These are phyloP conservation scores for Wallacemonas sp. DNA, from an alignment of 208 protist species.

Conservation along the genomic window DNA sequence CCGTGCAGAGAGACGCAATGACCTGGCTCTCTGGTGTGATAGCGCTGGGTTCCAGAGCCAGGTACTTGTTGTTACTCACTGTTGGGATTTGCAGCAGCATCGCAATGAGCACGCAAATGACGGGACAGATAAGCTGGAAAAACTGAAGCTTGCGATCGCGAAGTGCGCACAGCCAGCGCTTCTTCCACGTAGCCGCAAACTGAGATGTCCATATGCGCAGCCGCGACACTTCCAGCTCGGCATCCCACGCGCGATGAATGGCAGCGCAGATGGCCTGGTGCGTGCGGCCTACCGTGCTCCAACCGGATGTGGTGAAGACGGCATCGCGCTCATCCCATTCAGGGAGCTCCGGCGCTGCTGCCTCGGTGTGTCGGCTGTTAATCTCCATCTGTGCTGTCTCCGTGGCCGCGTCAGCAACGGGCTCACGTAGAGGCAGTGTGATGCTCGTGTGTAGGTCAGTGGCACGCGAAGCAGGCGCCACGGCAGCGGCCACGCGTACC, in stretches of 20 bases:
- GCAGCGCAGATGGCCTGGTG: background rate
- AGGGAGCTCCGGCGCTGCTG: background rate
- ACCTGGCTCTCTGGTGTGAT: slow-evolving; percentile 21
- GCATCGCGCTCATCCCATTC: background rate
- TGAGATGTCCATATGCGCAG: slow-evolving; percentile 26
- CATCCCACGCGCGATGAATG: slow-evolving; percentile 8
- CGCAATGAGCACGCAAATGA: slow-evolving; percentile 60
- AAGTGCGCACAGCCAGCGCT: slow-evolving; percentile 57
- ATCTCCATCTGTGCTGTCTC: too few species aligned
- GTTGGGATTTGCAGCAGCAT: slow-evolving; percentile 57
- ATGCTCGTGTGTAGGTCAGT: too few species aligned
- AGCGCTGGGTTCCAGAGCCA: slow-evolving; percentile 18
- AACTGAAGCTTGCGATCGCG: slow-evolving; percentile 63
- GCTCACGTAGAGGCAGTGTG: too few species aligned
- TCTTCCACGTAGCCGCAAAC: slow-evolving; percentile 46
- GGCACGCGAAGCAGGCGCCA: too few species aligned
- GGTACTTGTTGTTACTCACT: slow-evolving; percentile 8
- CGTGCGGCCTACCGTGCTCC: background rate
- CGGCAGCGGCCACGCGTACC: too few species aligned
- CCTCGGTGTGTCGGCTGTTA: too few species aligned
- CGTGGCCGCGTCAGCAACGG: too few species aligned
- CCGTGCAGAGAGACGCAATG: slow-evolving; percentile 20
- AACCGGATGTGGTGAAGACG: background rate
- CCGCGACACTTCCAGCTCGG: slow-evolving; percentile 4
- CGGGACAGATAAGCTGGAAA: slow-evolving; percentile 71